Evolutionary conservation across 768 basidiomycete genomes (phyloP).

Genomic region (Rhizopogon vinicolor): DNA sequence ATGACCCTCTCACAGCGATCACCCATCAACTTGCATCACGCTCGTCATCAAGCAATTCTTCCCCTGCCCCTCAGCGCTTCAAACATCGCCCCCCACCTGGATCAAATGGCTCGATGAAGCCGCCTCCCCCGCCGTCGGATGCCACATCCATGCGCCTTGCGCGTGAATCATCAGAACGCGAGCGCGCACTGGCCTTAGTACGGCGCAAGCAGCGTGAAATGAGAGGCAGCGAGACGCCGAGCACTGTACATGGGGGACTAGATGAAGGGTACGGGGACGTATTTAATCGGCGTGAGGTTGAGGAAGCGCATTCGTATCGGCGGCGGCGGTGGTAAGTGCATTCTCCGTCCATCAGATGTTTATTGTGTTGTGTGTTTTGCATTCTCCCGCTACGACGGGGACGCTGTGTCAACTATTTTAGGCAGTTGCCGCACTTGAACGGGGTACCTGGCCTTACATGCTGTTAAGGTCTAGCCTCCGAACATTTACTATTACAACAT

Average conservation of each 20-base stretch:
- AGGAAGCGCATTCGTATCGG: constrained; percentile 57
- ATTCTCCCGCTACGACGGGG: neutral
- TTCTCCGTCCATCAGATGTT: neutral
- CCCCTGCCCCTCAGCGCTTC: constrained; percentile 15
- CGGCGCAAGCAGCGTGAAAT: constrained; percentile 60
- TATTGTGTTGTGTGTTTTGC: neutral
- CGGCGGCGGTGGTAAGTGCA: constrained; percentile 28
- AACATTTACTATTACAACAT: too few relatives aligned
- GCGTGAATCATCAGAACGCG: constrained; percentile 74
- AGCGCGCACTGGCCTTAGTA: constrained; percentile 71
- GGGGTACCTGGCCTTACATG: neutral
- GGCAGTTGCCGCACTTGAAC: neutral
- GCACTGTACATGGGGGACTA: constrained; percentile 50
- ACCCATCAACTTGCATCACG: constrained; percentile 56
- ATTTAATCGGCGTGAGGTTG: constrained; percentile 66
- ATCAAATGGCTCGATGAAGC: constrained; percentile 3
- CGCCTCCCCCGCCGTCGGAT: constrained; percentile 18
- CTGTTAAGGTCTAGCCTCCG: too few relatives aligned
- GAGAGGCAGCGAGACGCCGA: constrained; percentile 65
- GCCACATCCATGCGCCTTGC: constrained; percentile 50
- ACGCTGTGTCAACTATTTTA: neutral
- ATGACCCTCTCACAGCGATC: constrained; percentile 75
- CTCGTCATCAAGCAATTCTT: constrained; percentile 16
- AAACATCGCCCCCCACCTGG: constrained; percentile 11
- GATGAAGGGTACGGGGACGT: constrained; percentile 59